Percentiles rank a stretch among this genome's conserved stretches.
phyloP scores from a whole-genome alignment of 352 stramenopile genomes.

The Phytophthora chlamydospora region DNA sequence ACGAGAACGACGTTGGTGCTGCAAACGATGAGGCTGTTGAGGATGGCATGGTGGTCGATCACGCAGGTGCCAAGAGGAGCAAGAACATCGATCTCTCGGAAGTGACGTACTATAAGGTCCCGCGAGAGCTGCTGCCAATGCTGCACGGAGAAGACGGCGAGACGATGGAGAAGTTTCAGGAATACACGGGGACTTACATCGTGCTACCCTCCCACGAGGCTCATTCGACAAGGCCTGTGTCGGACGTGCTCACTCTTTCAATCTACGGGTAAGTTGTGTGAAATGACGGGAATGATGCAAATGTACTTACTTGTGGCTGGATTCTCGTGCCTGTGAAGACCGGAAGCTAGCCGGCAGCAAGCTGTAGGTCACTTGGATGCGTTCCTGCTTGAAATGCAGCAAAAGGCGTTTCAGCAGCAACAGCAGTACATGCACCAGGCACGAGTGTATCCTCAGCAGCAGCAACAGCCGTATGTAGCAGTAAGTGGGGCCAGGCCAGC shows the following conservation, averaged over 20 bases:
- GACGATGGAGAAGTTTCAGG: constrained; percentile 79
- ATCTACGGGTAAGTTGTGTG: constrained; percentile 67
- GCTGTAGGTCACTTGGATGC: constrained; percentile 66
- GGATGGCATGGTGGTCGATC: constrained; percentile 59
- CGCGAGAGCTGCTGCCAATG: constrained; percentile 63
- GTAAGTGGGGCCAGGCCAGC: constrained; percentile 14
- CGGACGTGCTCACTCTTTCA: constrained; percentile 56
- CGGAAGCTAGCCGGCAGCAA: constrained; percentile 53
- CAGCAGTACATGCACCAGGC: constrained; percentile 47
- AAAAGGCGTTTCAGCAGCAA: constrained; percentile 51
- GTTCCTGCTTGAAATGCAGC: constrained; percentile 67
- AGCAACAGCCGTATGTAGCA: constrained; percentile 31
- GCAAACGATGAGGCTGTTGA: constrained; percentile 37
- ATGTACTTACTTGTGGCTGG: constrained; percentile 2
- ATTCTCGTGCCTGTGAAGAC: constrained; percentile 17
- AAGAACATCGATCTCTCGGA: constrained; percentile 81
- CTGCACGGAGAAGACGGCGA: constrained; percentile 72
- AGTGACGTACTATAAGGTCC: constrained; percentile 78
- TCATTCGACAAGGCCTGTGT: constrained; percentile 12
- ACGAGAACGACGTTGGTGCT: constrained; percentile 13
- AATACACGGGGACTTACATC: constrained; percentile 82
- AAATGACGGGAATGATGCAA: no score
- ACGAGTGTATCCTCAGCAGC: constrained; percentile 20
- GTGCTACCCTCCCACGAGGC: constrained; percentile 52
- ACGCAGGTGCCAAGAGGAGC: constrained; percentile 42